These are phyloP conservation scores for Backusella tarrabulga DNA, from an alignment of 192 early-diverging fungal species.

Conservation along the genomic window DNA sequence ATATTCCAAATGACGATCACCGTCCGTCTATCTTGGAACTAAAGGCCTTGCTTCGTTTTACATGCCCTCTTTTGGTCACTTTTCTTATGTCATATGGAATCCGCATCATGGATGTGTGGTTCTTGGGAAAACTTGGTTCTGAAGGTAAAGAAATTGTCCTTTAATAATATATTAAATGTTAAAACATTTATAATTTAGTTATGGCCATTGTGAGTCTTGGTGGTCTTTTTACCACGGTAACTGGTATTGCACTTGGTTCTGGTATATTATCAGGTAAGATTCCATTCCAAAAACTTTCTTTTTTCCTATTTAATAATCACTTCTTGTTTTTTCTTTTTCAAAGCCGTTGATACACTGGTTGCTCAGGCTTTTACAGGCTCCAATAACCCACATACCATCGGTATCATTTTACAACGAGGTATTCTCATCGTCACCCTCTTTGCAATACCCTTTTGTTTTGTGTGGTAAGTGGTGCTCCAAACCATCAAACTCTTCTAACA, in stretches of 20 bases:
- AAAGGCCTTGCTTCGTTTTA: background rate
- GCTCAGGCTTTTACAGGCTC: conserved; percentile 31
- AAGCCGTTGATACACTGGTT: conserved; percentile 31
- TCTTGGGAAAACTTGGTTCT: conserved; percentile 18
- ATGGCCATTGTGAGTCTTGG: conserved; percentile 24
- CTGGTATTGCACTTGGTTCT: conserved; percentile 21
- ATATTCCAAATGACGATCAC: background rate
- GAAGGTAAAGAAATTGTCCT: background rate
- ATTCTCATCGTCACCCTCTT: conserved; percentile 11
- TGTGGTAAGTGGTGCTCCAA: conserved; percentile 11
- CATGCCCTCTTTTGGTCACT: conserved; percentile 17
- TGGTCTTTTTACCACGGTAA: conserved; percentile 14
- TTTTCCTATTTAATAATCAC: background rate
- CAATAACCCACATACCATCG: conserved; percentile 14
- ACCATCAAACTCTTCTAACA: no score
- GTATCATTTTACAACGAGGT: conserved; percentile 25
- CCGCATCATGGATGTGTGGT: conserved; percentile 5
- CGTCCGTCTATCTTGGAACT: background rate
- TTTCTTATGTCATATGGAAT: conserved; percentile 10
- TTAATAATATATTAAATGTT: background rate
- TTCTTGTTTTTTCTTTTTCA: background rate
- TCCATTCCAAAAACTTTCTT: background rate
- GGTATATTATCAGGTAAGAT: conserved; percentile 27
- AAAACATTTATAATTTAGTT: background rate
- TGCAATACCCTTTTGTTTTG: background rate